phyloP scores from a whole-genome alignment of 495 filamentous ascomycete species.

The Pseudotulostoma volvatum region DNA sequence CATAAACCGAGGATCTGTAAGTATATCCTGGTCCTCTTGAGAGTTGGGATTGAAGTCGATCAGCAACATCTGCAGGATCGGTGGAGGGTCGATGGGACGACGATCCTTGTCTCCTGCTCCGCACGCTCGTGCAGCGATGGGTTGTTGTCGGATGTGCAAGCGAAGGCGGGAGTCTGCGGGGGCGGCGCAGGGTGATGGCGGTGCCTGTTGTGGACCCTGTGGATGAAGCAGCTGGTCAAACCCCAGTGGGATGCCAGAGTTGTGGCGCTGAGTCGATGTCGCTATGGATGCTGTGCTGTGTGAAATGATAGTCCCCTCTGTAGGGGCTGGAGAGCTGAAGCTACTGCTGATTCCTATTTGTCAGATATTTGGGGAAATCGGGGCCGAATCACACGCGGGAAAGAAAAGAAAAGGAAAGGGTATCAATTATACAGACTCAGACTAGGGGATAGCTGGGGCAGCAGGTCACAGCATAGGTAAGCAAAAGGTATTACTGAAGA shows the following conservation, averaged over 20 bases:
- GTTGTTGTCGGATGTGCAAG: slow-evolving; percentile 77
- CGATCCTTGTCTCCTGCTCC: slow-evolving; percentile 90
- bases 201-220: slow-evolving; percentile 3
- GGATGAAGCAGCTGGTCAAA: slow-evolving; percentile 29
- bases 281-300: slow-evolving; percentile 5
- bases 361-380: no score
- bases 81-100: slow-evolving; percentile 85
- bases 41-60: slow-evolving; percentile 41
- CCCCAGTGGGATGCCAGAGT: slow-evolving; percentile 22
- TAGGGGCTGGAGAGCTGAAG: neutral
- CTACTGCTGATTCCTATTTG: no score
- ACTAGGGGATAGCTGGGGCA: no score
- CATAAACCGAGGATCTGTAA: slow-evolving; percentile 61
- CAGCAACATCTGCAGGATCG: slow-evolving; percentile 75
- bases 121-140: slow-evolving; percentile 75
- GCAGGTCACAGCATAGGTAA: no score
- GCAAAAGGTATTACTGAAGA: no score
- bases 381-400: no score
- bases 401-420: no score
- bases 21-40: slow-evolving; percentile 36
- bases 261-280: neutral
- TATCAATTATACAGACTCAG: no score
- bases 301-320: neutral
- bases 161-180: slow-evolving; percentile 24
- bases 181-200: slow-evolving; percentile 10